Percentiles rank a stretch among this genome's conserved stretches.
Evolutionary conservation across 805 yeast genomes (phyloP).

Genomic region (Candida qinlingensis): DNA sequence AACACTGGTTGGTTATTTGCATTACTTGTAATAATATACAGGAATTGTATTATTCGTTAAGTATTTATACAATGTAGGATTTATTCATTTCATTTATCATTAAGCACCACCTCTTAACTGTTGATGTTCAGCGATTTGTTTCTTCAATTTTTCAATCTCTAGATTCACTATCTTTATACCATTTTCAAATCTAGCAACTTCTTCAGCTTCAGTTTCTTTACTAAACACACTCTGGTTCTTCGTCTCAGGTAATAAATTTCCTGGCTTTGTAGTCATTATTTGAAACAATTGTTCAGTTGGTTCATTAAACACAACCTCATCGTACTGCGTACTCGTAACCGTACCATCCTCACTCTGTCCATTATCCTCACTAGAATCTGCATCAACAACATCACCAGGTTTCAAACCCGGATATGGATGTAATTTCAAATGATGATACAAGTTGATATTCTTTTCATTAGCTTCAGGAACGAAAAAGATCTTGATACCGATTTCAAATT

Average conservation of each 20-base stretch:
- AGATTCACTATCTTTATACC: slow-evolving; percentile 40
- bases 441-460: slow-evolving; percentile 77
- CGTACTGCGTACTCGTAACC: slow-evolving; percentile 65
- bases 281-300: slow-evolving; percentile 90
- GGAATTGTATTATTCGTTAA: too few species aligned
- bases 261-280: slow-evolving; percentile 62
- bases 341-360: slow-evolving; percentile 24
- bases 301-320: slow-evolving; percentile 90
- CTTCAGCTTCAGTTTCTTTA: slow-evolving; percentile 58
- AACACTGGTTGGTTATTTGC: too few species aligned
- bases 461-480: slow-evolving; percentile 83
- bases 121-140: slow-evolving; percentile 28
- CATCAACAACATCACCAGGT: slow-evolving; percentile 13
- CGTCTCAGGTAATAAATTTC: slow-evolving; percentile 42
- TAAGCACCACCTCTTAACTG: slow-evolving; percentile 8
- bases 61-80: too few species aligned
- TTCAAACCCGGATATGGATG: slow-evolving; percentile 66
- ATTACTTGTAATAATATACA: too few species aligned
- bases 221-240: slow-evolving; percentile 37
- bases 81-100: too few species aligned
- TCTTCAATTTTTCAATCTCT: slow-evolving; percentile 38
- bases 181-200: slow-evolving; percentile 47
- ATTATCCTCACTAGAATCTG: slow-evolving; percentile 18
- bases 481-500: slow-evolving; percentile 86
- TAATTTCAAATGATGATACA: slow-evolving; percentile 84